Evolutionary conservation across 1,284 basidiomycete species (phyloP).

Genomic region (Cutaneotrichosporon dermatis): DNA sequence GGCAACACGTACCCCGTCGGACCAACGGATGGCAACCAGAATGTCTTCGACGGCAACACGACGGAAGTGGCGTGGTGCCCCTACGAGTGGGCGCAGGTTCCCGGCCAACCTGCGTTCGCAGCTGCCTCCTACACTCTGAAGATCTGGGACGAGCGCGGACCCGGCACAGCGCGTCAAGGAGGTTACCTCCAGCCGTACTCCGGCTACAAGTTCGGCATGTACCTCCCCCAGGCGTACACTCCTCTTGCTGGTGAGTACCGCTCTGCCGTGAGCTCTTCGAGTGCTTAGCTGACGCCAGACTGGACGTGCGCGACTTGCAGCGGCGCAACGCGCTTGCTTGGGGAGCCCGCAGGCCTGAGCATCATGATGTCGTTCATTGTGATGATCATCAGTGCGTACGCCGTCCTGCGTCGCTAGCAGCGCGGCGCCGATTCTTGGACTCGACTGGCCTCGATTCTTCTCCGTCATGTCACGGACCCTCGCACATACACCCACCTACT

Average conservation of each 20-base stretch:
- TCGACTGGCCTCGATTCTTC: not conserved
- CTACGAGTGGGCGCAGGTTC: slow-evolving; percentile 64
- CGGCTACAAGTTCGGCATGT: slow-evolving; percentile 73
- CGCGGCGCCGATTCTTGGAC: not conserved
- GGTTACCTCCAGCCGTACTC: slow-evolving; percentile 69
- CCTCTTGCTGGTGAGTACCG: slow-evolving; percentile 38
- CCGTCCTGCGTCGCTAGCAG: slow-evolving; percentile 53
- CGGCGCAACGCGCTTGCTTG: slow-evolving; percentile 45
- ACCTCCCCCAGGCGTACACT: slow-evolving; percentile 73
- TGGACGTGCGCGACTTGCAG: slow-evolving; percentile 73
- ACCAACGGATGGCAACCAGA: slow-evolving; percentile 57
- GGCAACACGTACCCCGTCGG: slow-evolving; percentile 84
- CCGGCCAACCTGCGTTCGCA: slow-evolving; percentile 64
- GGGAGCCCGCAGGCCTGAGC: slow-evolving; percentile 64
- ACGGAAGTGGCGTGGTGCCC: slow-evolving; percentile 75
- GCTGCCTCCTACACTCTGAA: slow-evolving; percentile 70
- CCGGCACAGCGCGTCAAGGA: slow-evolving; percentile 56
- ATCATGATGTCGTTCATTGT: slow-evolving; percentile 64
- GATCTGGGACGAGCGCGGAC: slow-evolving; percentile 74
- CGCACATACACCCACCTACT: not conserved
- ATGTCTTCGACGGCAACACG: slow-evolving; percentile 63
- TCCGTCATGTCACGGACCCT: not conserved
- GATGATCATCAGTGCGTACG: slow-evolving; percentile 67
- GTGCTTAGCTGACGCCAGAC: slow-evolving; percentile 13
- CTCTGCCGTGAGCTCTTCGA: not conserved